These are phyloP conservation scores for Fusarium sp. DNA, from an alignment of 2,329 filamentous ascomycete genomes.

Conservation along the genomic window DNA sequence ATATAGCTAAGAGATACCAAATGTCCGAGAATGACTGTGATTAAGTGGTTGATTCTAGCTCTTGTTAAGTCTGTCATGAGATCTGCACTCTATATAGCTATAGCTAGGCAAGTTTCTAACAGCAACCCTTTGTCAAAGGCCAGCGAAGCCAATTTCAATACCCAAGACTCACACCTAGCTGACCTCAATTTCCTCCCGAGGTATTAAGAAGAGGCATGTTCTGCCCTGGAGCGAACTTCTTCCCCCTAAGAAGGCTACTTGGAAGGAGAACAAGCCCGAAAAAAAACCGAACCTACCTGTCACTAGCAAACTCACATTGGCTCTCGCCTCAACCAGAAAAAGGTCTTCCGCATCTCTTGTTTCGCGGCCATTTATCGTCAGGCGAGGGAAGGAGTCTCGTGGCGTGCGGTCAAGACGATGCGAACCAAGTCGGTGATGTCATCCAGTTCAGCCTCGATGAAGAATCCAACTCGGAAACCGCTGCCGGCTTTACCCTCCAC, in stretches of 20 bases:
- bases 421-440: conserved; percentile 49
- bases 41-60: too few relatives aligned
- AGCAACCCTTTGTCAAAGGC: too few relatives aligned
- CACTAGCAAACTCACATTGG: conserved; percentile 88
- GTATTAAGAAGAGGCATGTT: conserved; percentile 56
- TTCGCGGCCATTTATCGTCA: conserved; percentile 65
- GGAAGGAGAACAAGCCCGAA: conserved; percentile 84
- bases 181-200: too few relatives aligned
- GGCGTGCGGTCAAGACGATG: conserved; percentile 56
- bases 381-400: conserved; percentile 65
- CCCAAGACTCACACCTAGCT: too few relatives aligned
- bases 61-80: too few relatives aligned
- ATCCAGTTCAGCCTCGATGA: conserved; percentile 61
- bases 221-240: conserved; percentile 87
- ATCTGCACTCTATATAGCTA: too few relatives aligned
- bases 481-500: conserved; percentile 80
- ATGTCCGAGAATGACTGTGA: too few relatives aligned
- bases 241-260: conserved; percentile 82
- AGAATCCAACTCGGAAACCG: conserved; percentile 70
- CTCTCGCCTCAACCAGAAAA: conserved; percentile 90
- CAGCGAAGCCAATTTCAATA: too few relatives aligned
- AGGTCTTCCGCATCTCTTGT: conserved; percentile 81
- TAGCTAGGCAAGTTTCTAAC: too few relatives aligned
- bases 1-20: too few relatives aligned
- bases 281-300: conserved; percentile 80